Conservation (phyloP, 1,284 basidiomycete species). For the Schizophyllum amplum region DNA sequence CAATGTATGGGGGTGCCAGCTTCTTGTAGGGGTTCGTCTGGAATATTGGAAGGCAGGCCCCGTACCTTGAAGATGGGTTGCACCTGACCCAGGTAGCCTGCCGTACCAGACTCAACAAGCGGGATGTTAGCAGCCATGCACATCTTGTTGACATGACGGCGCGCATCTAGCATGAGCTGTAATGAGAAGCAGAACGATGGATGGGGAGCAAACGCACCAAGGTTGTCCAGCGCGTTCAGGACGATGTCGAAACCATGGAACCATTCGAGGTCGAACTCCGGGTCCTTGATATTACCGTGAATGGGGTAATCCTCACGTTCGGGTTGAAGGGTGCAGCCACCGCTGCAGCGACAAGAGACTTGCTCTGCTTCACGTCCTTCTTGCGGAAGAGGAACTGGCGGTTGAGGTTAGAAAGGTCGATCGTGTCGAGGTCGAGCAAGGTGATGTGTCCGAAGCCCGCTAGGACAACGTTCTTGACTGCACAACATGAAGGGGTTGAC, state of each 20-base stretch:
- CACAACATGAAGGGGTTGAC: slow-evolving; percentile 33
- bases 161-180: slow-evolving; percentile 54
- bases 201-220: slow-evolving; percentile 45
- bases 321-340: slow-evolving; percentile 92
- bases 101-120: slow-evolving; percentile 93
- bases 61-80: slow-evolving; percentile 67
- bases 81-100: slow-evolving; percentile 88
- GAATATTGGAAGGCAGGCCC: no score
- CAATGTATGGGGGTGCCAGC: no score
- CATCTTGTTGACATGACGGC: slow-evolving; percentile 94
- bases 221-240: slow-evolving; percentile 93
- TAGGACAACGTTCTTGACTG: slow-evolving; percentile 94
- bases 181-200: slow-evolving; percentile 33
- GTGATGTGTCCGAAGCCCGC: slow-evolving; percentile 92
- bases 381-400: slow-evolving; percentile 97
- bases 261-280: slow-evolving; percentile 86
- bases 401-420: slow-evolving; percentile 97
- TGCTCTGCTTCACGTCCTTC: slow-evolving; percentile 96
- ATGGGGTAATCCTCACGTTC: slow-evolving; percentile 83
- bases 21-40: no score
- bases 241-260: slow-evolving; percentile 89
- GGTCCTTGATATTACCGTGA: slow-evolving; percentile 94
- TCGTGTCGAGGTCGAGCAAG: slow-evolving; percentile 94
- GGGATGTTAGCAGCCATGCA: slow-evolving; percentile 90
- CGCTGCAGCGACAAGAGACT: slow-evolving; percentile 88